These are phyloP conservation scores for Stephanocyclus meneghinianus DNA, from an alignment of 352 stramenopile species.

Conservation along the genomic window DNA sequence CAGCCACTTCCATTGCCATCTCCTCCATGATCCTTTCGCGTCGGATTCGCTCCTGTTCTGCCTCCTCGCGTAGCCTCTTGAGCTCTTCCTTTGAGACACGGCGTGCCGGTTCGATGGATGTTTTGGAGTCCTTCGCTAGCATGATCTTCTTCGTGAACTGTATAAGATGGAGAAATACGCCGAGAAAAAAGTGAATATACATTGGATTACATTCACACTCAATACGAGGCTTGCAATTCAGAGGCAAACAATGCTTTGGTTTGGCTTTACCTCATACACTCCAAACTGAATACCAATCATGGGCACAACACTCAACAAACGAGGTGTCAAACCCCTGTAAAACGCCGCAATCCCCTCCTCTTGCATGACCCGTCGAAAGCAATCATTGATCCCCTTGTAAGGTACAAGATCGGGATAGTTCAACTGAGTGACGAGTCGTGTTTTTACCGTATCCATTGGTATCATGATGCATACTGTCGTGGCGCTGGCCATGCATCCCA, in stretches of 20 bases:
- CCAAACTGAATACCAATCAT: slow-evolving; percentile 88
- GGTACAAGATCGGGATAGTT: slow-evolving; percentile 54
- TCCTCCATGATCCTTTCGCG: slow-evolving; percentile 60
- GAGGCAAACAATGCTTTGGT: too few relatives aligned
- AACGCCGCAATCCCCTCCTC: slow-evolving; percentile 85
- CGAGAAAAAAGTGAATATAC: background rate
- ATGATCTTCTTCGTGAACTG: slow-evolving; percentile 81
- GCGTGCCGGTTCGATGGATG: slow-evolving; percentile 25
- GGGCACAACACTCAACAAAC: slow-evolving; percentile 85
- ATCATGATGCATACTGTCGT: slow-evolving; percentile 87
- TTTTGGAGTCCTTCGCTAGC: slow-evolving; percentile 43
- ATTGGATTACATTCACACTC: background rate
- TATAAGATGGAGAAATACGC: background rate
- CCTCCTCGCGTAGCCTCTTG: slow-evolving; percentile 23
- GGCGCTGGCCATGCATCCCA: slow-evolving; percentile 84
- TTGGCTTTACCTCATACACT: slow-evolving; percentile 67
- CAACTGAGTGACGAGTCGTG: slow-evolving; percentile 84
- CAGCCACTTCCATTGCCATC: slow-evolving; percentile 77
- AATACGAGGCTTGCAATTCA: background rate
- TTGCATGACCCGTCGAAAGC: slow-evolving; percentile 76
- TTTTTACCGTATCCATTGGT: slow-evolving; percentile 87
- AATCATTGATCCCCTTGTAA: slow-evolving; percentile 87
- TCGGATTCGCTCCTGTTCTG: slow-evolving; percentile 31
- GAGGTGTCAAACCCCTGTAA: slow-evolving; percentile 84
- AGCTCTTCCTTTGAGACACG: slow-evolving; percentile 38